phyloP scores from a whole-genome alignment of 257 asterid species.

The Fraxinus americana region DNA sequence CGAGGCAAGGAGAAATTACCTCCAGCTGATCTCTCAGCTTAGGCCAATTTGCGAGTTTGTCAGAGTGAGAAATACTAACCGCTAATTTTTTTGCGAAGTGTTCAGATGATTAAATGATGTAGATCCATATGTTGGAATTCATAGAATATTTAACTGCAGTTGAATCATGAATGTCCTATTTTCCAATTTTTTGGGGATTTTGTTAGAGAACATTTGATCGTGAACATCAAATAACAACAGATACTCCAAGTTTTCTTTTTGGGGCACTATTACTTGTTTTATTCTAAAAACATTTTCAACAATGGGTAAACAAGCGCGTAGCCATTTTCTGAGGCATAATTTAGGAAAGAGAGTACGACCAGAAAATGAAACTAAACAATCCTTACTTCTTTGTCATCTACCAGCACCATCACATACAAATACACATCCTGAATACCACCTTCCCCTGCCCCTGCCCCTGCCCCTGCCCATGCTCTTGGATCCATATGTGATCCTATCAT shows the following conservation, averaged over 20 bases:
- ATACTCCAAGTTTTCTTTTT: neutral
- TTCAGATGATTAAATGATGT: neutral
- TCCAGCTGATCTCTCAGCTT: neutral
- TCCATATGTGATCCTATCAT: neutral
- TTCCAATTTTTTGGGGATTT: neutral
- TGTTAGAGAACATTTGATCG: neutral
- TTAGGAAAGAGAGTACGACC: neutral
- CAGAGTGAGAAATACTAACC: neutral
- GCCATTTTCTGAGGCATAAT: neutral
- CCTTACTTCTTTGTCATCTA: neutral
- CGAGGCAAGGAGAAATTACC: neutral
- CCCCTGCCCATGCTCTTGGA: too few species aligned
- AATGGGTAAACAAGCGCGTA: neutral
- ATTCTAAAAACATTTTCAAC: neutral
- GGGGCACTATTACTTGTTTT: neutral
- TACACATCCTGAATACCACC: neutral
- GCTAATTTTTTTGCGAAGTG: neutral
- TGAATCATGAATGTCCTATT: neutral
- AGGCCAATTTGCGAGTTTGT: neutral
- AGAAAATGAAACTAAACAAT: neutral
- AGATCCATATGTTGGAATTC: neutral
- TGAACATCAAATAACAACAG: neutral
- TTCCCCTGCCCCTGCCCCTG: neutral
- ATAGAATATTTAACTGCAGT: neutral
- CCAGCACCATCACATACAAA: neutral